Evolutionary conservation across 108 stramenopile species (phyloP).

Genomic region (Aurantiochytrium sp.): DNA sequence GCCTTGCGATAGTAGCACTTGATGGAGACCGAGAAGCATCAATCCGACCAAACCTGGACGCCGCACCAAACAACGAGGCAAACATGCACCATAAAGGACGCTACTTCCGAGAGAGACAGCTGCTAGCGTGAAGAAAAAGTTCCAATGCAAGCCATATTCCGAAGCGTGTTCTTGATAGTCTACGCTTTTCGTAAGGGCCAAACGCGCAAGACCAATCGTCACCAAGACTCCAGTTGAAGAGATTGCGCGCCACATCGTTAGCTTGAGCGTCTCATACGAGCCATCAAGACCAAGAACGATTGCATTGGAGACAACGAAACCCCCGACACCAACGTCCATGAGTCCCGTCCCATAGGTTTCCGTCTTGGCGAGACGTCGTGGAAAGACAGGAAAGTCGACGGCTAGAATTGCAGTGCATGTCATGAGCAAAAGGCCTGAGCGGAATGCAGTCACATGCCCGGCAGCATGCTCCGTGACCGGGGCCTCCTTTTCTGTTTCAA

Average conservation of each 20-base stretch:
- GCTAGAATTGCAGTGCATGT: constrained; percentile 82
- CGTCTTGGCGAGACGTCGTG: constrained; percentile 83
- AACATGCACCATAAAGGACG: background rate
- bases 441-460: background rate
- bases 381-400: constrained; percentile 83
- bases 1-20: constrained; percentile 41
- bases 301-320: constrained; percentile 74
- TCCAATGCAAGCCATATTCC: constrained; percentile 98
- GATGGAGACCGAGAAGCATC: constrained; percentile 52
- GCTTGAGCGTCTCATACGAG: background rate
- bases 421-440: constrained; percentile 31
- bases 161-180: constrained; percentile 67
- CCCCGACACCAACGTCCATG: constrained; percentile 91
- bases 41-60: background rate
- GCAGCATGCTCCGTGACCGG: background rate
- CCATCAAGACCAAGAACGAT: constrained; percentile 31
- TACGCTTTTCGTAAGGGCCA: constrained; percentile 23
- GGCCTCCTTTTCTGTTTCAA: background rate
- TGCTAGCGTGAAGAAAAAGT: constrained; percentile 87
- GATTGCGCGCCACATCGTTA: background rate
- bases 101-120: background rate
- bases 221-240: constrained; percentile 17
- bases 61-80: background rate
- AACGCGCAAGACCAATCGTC: constrained; percentile 31
- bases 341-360: constrained; percentile 75